Base-by-base conservation (phyloP, 108 stramenopile species). In the Cyclotella cryptica region DNA sequence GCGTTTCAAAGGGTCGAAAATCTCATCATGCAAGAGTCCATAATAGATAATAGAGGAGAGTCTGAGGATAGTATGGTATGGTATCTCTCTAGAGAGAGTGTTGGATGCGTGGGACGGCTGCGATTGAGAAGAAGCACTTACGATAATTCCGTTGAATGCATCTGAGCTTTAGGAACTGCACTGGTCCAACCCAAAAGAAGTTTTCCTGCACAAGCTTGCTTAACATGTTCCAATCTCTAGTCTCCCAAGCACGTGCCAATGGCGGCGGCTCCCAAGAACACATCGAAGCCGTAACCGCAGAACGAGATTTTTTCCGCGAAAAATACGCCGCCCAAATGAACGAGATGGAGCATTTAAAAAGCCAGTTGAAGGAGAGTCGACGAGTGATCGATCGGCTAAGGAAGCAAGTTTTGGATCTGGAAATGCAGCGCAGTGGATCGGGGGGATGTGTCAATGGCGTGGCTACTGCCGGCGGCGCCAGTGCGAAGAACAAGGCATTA, bases 281-380 rank as follows among this genome's bases (percentile, higher is more conserved):
- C 8, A 69, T 83, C 66, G 82, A 83, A 41, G 82, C 82, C 14
- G 57, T 83, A 28, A 83, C 66, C 19, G 66, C 75, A 0, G 82
- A 83, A 55, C 75, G 82, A 29, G 75, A 83, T 60, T 83, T 83
- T 71, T 83, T 83, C 71, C 67, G 73, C 9, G 82, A 83, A 39
- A 76, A 76, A 49, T 83, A 83, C 41, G 66, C 72, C 24, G 71
- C 54, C 29, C 82, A 83, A 68, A 77, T 77, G n/a, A 45, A 68
- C 27, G 71, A 66, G 26, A 77, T 83, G 75, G 82, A 83, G 27
- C 19, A 39, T 0, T 45, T 83, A 14, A 67, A 69, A n/a, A 30
- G n/a, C 0, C 29, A 83, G 49, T 57, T 83, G 75, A 76, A 69
- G 63, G 82, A 83, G 41, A 64, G 61, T 42, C 82, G 72, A 35